Percentiles rank a stretch among this genome's conserved stretches.
phyloP scores from a whole-genome alignment of 1,284 basidiomycete species.

The Boletus semigastroideus region DNA sequence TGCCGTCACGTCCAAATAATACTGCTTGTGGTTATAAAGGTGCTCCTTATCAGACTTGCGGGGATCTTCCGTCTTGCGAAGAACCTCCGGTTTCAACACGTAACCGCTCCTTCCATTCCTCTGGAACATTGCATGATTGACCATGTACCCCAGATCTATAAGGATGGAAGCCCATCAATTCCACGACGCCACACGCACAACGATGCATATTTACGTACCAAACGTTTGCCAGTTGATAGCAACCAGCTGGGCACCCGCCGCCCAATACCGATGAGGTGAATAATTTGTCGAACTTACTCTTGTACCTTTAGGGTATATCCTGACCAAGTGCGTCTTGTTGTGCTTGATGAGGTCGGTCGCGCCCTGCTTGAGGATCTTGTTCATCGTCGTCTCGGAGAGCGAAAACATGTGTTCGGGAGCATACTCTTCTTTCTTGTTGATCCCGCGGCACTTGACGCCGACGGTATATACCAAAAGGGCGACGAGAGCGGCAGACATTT shows the following conservation, averaged over 20 bases:
- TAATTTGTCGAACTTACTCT: conserved; percentile 88
- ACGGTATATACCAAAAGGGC: conserved; percentile 91
- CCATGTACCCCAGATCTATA: conserved; percentile 81
- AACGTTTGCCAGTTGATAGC: conserved; percentile 98
- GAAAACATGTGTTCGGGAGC: conserved; percentile 91
- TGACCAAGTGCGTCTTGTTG: conserved; percentile 80
- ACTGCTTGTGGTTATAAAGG: conserved; percentile 53
- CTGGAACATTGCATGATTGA: conserved; percentile 95
- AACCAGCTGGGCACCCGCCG: conserved; percentile 89
- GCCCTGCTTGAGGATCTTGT: conserved; percentile 58
- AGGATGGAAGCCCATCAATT: conserved; percentile 2
- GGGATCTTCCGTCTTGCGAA: conserved; percentile 57
- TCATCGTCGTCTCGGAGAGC: conserved; percentile 84
- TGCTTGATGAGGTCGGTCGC: conserved; percentile 87
- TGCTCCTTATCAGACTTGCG: conserved; percentile 65
- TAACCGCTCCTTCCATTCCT: conserved; percentile 86
- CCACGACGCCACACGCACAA: neutral
- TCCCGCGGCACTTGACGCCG: conserved; percentile 91
- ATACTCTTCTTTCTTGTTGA: conserved; percentile 90
- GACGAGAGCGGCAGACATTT: conserved; percentile 75
- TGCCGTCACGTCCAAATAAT: conserved; percentile 67
- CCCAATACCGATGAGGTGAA: conserved; percentile 89
- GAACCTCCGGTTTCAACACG: conserved; percentile 84
- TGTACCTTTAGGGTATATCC: conserved; percentile 88
- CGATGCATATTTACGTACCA: conserved; percentile 48